Evolutionary conservation across 2,329 filamentous ascomycete genomes (phyloP).

Genomic region (Cladobotryum protrusum): DNA sequence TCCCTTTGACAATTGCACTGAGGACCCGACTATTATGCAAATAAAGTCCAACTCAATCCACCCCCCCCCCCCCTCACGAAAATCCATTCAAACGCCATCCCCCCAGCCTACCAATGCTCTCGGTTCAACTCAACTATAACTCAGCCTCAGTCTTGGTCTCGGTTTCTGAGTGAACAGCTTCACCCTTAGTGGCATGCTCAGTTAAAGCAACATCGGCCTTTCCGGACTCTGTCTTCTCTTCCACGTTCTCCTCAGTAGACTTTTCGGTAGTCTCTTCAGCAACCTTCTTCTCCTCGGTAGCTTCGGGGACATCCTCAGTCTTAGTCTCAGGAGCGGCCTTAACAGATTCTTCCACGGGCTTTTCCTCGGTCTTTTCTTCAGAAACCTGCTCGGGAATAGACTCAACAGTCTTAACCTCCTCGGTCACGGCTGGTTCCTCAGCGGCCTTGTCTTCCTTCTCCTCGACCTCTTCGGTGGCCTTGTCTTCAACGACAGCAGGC

Average conservation of each 20-base stretch:
- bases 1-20: slow-evolving; percentile 5
- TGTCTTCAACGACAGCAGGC: background rate
- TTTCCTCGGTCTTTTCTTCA: background rate
- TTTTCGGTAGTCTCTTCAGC: background rate
- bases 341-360: too few species aligned
- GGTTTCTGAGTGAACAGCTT: background rate
- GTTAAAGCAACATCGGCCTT: background rate
- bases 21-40: background rate
- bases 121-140: background rate
- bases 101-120: background rate
- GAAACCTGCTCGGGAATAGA: background rate
- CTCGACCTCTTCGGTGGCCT: background rate
- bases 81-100: slow-evolving; percentile 4
- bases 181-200: slow-evolving; percentile 1
- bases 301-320: too few species aligned
- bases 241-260: background rate
- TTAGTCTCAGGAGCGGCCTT: too few species aligned
- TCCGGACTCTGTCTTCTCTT: slow-evolving; percentile 3
- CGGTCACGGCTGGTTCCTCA: background rate
- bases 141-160: background rate
- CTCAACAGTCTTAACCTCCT: background rate
- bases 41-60: background rate
- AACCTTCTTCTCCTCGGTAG: too few species aligned
- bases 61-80: slow-evolving; percentile 2
- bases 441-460: background rate